phyloP scores from a whole-genome alignment of 2,329 filamentous ascomycete genomes.

The Penicillium sclerotigenum region DNA sequence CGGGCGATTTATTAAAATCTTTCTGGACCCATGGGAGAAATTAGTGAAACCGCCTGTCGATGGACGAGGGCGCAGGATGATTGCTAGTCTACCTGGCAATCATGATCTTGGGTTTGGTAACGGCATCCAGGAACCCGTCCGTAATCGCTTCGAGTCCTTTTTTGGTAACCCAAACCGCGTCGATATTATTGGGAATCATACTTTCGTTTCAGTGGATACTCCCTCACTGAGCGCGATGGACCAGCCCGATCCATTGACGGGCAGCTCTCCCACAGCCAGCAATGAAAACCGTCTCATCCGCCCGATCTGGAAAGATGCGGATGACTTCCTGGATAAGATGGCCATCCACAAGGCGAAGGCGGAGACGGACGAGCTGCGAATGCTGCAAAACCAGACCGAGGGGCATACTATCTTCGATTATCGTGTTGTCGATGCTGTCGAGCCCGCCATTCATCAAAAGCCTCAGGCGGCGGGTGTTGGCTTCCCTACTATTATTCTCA shows the following conservation, averaged over 20 bases:
- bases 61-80: constrained; percentile 69
- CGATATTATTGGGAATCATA: constrained; percentile 91
- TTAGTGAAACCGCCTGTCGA: constrained; percentile 56
- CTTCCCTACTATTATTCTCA: constrained; percentile 83
- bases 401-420: constrained; percentile 56
- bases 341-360: constrained; percentile 64
- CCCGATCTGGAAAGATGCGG: constrained; percentile 69
- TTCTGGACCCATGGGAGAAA: constrained; percentile 66
- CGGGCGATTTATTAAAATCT: constrained; percentile 78
- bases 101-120: constrained; percentile 91
- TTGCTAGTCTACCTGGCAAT: constrained; percentile 86
- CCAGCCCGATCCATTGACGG: constrained; percentile 50
- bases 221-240: constrained; percentile 79
- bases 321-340: constrained; percentile 70
- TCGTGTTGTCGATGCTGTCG: constrained; percentile 56
- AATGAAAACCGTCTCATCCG: constrained; percentile 52
- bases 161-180: constrained; percentile 92
- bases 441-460: constrained; percentile 34
- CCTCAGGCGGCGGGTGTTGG: constrained; percentile 44
- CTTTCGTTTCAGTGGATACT: constrained; percentile 85
- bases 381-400: constrained; percentile 59
- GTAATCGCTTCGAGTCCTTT: constrained; percentile 78
- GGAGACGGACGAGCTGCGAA: constrained; percentile 65
- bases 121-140: constrained; percentile 74
- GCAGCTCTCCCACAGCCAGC: constrained; percentile 41